Conservation (phyloP, 176 grass and related monocot genomes). For the Stipa capillata region DNA sequence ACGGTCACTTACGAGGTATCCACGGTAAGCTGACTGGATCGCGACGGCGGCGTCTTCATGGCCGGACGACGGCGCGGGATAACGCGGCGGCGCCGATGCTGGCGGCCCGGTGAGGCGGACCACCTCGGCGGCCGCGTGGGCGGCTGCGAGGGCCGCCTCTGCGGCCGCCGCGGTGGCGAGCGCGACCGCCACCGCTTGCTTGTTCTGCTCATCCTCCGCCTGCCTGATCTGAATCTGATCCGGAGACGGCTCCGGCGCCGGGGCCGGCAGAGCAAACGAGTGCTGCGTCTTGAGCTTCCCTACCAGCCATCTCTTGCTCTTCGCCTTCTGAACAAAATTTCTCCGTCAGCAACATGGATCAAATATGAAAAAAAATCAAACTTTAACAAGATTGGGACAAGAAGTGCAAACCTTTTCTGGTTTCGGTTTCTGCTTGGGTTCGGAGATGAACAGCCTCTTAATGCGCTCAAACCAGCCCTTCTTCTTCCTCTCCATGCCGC, state of each 20-base stretch:
- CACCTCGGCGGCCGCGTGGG: constrained; percentile 52
- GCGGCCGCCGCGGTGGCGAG: constrained; percentile 50
- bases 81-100: background rate
- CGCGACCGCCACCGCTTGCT: constrained; percentile 53
- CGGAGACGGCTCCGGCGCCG: background rate
- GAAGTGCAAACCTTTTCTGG: constrained; percentile 28
- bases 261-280: constrained; percentile 33
- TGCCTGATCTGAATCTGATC: constrained; percentile 2
- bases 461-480: constrained; percentile 52
- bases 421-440: constrained; percentile 21
- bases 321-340: constrained; percentile 26
- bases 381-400: background rate
- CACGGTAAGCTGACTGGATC: constrained; percentile 56
- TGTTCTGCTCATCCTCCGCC: constrained; percentile 56
- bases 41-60: constrained; percentile 24
- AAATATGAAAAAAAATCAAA: too few species aligned
- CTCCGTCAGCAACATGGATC: too few species aligned
- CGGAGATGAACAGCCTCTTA: constrained; percentile 43
- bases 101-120: constrained; percentile 39
- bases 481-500: constrained; percentile 33
- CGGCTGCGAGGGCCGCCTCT: constrained; percentile 52
- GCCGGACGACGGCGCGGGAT: background rate
- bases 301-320: constrained; percentile 46
- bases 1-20: constrained; percentile 55
- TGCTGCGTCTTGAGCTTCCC: constrained; percentile 39